Evolutionary conservation across 75 land plant genomes (phyloP).

Genomic region (Sequoiadendron giganteum): DNA sequence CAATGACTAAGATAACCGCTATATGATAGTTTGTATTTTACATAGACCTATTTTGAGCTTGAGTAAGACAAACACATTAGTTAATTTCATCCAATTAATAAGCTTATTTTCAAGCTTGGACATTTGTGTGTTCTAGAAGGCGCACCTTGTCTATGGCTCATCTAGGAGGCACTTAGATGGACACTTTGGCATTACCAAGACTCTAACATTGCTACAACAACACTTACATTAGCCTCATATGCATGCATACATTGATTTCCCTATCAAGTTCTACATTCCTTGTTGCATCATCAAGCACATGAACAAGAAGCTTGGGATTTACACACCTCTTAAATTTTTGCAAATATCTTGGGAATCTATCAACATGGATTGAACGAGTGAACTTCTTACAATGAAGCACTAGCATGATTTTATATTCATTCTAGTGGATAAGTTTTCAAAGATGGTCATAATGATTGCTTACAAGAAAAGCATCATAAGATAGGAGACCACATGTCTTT

Average conservation of each 20-base stretch:
- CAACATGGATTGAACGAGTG: neutral
- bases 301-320: neutral
- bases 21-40: too few species aligned
- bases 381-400: neutral
- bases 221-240: neutral
- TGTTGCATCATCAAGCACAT: neutral
- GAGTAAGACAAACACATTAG: neutral
- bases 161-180: neutral
- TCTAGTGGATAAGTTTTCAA: too few species aligned
- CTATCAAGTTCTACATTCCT: neutral
- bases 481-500: too few species aligned
- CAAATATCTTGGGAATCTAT: neutral
- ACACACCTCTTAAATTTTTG: neutral
- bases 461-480: too few species aligned
- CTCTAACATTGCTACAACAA: neutral
- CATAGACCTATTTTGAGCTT: neutral
- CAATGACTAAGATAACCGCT: neutral
- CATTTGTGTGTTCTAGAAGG: neutral
- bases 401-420: neutral
- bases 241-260: neutral
- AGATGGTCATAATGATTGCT: too few species aligned
- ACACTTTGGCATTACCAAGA: neutral
- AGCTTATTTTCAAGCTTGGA: neutral
- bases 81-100: neutral
- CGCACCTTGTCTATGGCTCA: neutral